Evolutionary conservation across 78 protist species (phyloP).

Genomic region (Pigoraptor vietnamica): DNA sequence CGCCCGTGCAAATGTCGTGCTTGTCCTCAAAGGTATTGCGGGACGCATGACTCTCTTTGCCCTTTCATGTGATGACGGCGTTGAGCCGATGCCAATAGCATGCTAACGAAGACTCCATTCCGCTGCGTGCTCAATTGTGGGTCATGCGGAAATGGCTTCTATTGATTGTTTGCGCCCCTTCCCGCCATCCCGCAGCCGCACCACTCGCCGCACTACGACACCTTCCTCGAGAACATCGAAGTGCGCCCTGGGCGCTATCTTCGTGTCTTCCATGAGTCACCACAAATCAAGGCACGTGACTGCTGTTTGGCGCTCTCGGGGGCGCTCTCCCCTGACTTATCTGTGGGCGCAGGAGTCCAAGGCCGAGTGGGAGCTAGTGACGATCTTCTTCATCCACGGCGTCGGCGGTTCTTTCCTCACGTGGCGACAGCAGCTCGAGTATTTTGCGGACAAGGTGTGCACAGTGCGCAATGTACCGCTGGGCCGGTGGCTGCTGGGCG

Average conservation of each 20-base stretch:
- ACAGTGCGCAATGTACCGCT: background rate
- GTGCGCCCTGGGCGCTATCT: background rate
- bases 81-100: too few relatives aligned
- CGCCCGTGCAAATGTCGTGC: too few relatives aligned
- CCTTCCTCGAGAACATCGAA: background rate
- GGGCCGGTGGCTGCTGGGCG: background rate
- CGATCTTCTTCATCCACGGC: background rate
- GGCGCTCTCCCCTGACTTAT: too few relatives aligned
- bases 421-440: background rate
- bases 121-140: too few relatives aligned
- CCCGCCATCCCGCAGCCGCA: background rate
- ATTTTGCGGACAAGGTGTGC: background rate
- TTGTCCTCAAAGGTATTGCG: too few relatives aligned
- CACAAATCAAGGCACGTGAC: background rate
- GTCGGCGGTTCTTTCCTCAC: background rate
- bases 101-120: too few relatives aligned
- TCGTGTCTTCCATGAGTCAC: background rate
- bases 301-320: background rate
- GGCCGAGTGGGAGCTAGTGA: background rate
- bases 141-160: background rate
- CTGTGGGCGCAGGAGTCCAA: background rate
- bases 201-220: background rate
- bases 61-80: too few relatives aligned
- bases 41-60: too few relatives aligned
- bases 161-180: background rate